These are phyloP conservation scores for Aspergillus novoparasiticus DNA, from an alignment of 2,329 filamentous ascomycete species.

Conservation along the genomic window DNA sequence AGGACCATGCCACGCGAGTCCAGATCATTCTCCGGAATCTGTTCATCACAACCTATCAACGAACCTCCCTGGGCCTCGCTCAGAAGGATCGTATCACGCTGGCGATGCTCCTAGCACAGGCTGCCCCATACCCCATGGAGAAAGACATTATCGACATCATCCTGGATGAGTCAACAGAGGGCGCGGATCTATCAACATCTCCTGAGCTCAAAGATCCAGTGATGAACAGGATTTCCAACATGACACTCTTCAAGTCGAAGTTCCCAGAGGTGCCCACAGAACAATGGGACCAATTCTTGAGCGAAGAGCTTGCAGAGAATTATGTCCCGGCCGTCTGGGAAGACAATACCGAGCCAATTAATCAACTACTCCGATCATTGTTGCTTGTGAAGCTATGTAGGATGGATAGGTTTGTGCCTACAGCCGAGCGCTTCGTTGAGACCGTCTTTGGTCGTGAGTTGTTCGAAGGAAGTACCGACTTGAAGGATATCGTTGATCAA, in stretches of 20 bases:
- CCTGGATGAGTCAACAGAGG: conserved; percentile 74
- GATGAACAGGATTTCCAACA: conserved; percentile 67
- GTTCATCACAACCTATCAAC: conserved; percentile 87
- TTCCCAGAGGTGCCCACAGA: conserved; percentile 63
- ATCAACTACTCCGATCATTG: conserved; percentile 79
- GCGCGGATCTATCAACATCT: conserved; percentile 75
- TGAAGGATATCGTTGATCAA: conserved; percentile 80
- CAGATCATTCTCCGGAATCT: conserved; percentile 90
- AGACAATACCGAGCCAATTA: conserved; percentile 63
- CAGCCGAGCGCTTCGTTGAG: conserved; percentile 85
- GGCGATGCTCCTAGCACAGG: conserved; percentile 92
- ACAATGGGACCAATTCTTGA: conserved; percentile 80
- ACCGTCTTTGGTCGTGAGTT: conserved; percentile 82
- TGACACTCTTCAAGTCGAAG: conserved; percentile 72
- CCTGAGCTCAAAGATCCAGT: conserved; percentile 66
- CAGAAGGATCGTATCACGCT: conserved; percentile 94
- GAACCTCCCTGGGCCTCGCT: conserved; percentile 87
- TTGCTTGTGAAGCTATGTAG: conserved; percentile 92
- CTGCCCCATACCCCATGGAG: conserved; percentile 95
- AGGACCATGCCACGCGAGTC: conserved; percentile 75
- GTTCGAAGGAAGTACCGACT: conserved; percentile 81
- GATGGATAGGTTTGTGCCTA: conserved; percentile 90
- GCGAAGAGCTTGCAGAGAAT: conserved; percentile 83
- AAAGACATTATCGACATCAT: conserved; percentile 84
- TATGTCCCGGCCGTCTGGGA: conserved; percentile 78